phyloP scores from a whole-genome alignment of 2,329 filamentous ascomycete species.

The Nemania sp. region DNA sequence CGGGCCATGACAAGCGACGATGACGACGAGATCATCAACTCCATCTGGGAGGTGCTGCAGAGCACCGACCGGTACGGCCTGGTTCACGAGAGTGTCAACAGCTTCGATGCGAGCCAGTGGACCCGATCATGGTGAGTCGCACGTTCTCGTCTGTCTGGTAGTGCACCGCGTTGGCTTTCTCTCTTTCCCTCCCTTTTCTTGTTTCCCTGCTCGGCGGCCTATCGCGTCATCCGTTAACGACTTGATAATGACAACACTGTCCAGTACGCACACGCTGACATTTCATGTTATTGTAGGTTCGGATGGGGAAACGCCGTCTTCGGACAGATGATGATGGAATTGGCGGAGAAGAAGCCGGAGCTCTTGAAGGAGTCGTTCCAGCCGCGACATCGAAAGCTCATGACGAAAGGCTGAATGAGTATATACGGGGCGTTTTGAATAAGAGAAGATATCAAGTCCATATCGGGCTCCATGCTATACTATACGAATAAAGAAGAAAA shows the following conservation, averaged over 20 bases:
- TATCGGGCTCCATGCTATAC: neutral
- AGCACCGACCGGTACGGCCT: conserved; percentile 74
- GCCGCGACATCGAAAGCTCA: conserved; percentile 26
- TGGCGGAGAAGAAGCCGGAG: conserved; percentile 71
- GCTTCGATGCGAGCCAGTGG: conserved; percentile 56
- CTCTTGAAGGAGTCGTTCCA: conserved; percentile 47
- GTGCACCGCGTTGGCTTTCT: neutral
- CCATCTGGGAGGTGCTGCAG: conserved; percentile 67
- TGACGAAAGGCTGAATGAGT: neutral
- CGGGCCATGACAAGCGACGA: conserved; percentile 65
- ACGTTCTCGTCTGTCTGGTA: conserved; percentile 27
- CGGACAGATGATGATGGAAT: conserved; percentile 78
- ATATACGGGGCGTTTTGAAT: neutral
- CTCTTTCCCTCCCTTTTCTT: neutral
- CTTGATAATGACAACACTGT: too few species aligned
- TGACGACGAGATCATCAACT: conserved; percentile 72
- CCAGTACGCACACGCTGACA: conserved; percentile 9
- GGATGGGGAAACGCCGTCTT: conserved; percentile 90
- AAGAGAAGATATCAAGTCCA: neutral
- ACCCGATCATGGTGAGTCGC: conserved; percentile 53
- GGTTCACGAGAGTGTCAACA: conserved; percentile 80
- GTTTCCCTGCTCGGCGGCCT: too few species aligned
- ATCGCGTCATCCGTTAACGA: too few species aligned
- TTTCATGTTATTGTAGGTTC: conserved; percentile 64
- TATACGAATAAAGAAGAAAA: neutral